Conservation (phyloP, 2,329 filamentous ascomycete species). For the Grosmannia penicillata region DNA sequence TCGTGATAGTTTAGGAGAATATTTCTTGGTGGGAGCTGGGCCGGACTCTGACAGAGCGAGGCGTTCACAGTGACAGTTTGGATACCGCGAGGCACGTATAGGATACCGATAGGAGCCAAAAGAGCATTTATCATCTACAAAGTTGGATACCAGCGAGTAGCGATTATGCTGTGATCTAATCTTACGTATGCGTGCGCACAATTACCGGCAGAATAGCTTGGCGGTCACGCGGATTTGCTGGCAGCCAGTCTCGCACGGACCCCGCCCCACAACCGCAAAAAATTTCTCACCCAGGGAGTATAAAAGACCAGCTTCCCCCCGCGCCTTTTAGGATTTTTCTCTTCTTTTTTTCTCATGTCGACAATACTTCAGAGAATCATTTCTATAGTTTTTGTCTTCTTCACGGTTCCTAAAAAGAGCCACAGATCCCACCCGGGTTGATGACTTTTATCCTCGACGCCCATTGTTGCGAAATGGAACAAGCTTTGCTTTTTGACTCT, state of each 20-base stretch:
- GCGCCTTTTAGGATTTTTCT: conserved; percentile 18
- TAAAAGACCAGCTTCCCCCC: conserved; percentile 21
- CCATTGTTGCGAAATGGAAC: conserved; percentile 8
- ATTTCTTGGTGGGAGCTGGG: too few species aligned
- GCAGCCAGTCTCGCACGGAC: conserved; percentile 4
- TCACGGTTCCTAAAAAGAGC: conserved; percentile 88
- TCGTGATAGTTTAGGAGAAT: conserved; percentile 11
- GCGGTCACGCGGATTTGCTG: too few species aligned
- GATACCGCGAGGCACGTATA: too few species aligned
- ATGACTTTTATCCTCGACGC: conserved; percentile 69
- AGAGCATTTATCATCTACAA: too few species aligned
- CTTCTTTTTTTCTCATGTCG: conserved; percentile 42
- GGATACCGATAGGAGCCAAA: too few species aligned
- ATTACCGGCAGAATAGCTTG: too few species aligned
- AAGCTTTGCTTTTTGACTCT: conserved; percentile 53
- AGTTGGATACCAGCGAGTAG: too few species aligned
- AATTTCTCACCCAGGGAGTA: conserved; percentile 15
- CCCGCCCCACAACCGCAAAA: not conserved
- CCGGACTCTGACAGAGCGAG: too few species aligned
- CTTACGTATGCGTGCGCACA: too few species aligned
- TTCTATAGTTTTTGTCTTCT: conserved; percentile 94
- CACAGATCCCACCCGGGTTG: conserved; percentile 91
- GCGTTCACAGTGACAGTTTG: too few species aligned
- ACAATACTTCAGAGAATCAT: conserved; percentile 73
- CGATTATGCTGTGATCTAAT: too few species aligned